Conservation (phyloP, 306 rosid species). For the Cyclanthera cordifolia region DNA sequence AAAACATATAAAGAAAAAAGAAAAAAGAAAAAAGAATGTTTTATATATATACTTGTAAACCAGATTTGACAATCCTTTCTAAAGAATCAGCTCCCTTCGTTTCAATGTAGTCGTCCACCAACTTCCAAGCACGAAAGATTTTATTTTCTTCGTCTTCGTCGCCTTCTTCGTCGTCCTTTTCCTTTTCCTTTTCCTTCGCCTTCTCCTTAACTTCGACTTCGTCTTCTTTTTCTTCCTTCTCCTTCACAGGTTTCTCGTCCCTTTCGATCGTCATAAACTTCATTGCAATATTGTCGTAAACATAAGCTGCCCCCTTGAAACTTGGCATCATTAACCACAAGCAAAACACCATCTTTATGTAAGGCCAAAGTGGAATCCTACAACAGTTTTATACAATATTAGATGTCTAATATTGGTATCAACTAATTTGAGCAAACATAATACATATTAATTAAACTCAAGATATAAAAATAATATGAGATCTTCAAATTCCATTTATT, state of each 20-base stretch:
- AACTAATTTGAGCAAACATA: not conserved
- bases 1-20: not conserved
- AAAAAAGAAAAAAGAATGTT: not conserved
- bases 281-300: conserved; percentile 56
- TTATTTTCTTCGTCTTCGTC: conserved; percentile 51
- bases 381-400: not conserved
- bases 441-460: not conserved
- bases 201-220: conserved; percentile 26
- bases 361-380: conserved; percentile 83
- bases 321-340: conserved; percentile 67
- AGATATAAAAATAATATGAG: no score
- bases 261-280: conserved; percentile 24
- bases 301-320: conserved; percentile 86
- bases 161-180: conserved; percentile 26
- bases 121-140: conserved; percentile 60
- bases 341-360: conserved; percentile 61
- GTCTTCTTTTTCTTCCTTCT: not conserved
- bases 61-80: conserved; percentile 51
- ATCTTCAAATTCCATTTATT: no score
- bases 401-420: not conserved
- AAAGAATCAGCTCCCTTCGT: conserved; percentile 55
- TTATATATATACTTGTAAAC: not conserved
- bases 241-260: not conserved
- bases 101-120: conserved; percentile 62
- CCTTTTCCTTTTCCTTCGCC: conserved; percentile 24